A percentile compares a stretch with the other conserved stretches of the same genome.
These are phyloP conservation scores for Alternaria gaisen DNA, from an alignment of 2,329 filamentous ascomycete species.

Conservation along the genomic window DNA sequence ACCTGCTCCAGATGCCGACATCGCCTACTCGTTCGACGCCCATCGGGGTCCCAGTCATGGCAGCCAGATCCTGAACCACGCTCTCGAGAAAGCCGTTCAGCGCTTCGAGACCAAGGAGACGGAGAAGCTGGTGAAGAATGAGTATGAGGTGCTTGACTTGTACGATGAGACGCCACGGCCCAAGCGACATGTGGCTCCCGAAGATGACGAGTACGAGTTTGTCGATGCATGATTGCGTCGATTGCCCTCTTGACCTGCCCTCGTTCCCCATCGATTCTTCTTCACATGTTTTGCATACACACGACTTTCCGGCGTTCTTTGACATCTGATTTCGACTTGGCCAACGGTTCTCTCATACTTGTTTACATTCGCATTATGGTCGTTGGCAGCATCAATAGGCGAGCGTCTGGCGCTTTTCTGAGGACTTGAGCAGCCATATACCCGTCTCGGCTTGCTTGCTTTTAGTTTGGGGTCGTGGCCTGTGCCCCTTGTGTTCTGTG, in stretches of 20 bases:
- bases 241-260: slow-evolving; percentile 6
- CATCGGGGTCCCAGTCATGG: slow-evolving; percentile 60
- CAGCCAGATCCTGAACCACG: slow-evolving; percentile 65
- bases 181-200: slow-evolving; percentile 45
- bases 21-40: slow-evolving; percentile 65
- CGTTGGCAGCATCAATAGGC: slow-evolving; percentile 52
- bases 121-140: slow-evolving; percentile 67
- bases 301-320: slow-evolving; percentile 34
- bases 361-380: slow-evolving; percentile 44
- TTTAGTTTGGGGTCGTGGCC: slow-evolving; percentile 18
- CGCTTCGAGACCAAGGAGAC: slow-evolving; percentile 68
- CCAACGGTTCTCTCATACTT: slow-evolving; percentile 25
- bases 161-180: slow-evolving; percentile 45
- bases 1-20: slow-evolving; percentile 59
- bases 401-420: slow-evolving; percentile 53
- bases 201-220: slow-evolving; percentile 55
- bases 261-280: slow-evolving; percentile 14
- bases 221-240: slow-evolving; percentile 40
- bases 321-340: slow-evolving; percentile 26
- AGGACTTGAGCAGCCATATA: slow-evolving; percentile 54
- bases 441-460: slow-evolving; percentile 41
- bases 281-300: slow-evolving; percentile 35
- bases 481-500: slow-evolving; percentile 26
- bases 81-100: slow-evolving; percentile 66
- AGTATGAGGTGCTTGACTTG: slow-evolving; percentile 64